Evolutionary conservation across 352 stramenopile genomes (phyloP), one percentile per base, ranked within the genome.

Genomic region (Globisporangium splendens): DNA sequence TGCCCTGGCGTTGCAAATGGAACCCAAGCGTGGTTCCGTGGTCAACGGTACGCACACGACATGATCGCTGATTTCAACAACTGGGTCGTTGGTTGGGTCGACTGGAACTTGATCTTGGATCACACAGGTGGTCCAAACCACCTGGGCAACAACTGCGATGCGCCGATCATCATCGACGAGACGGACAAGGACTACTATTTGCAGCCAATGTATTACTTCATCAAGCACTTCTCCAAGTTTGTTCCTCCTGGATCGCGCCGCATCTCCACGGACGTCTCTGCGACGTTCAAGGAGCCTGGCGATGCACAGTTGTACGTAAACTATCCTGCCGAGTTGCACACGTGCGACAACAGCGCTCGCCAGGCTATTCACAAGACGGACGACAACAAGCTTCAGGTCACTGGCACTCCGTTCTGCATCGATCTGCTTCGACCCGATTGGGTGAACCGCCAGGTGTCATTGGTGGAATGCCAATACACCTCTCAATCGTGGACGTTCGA

Each of bases 91-190:
- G 88, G 88, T 1, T 98, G 91, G 91, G 84, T 96, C 41, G 89
- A 98, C 74, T 98, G 92, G 91, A 98, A 98, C 70, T 59, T 98
- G 43, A 47, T 97, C 8, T 75, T 98, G 0, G 87, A 96, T 54
- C 75, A 89, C 66, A 82, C 46, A 11, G 92, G 92, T 28, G 92
- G 92, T 1, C 90, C 91, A 8, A 98, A 97, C 73, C 88, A 97
- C 73, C 59, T 88, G 59, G 65, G 62, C 43, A 96, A 96, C 66
- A 69, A 73, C 12, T 91, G 80, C 52, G 83, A 92, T 33, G 79
- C 87, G 6, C 83, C 86, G 21, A 79, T 97, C 53, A 87, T 97
- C 57, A 44, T 96, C 22, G 74, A 75, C 6, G 69, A 91, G 50
- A 71, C 74, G n/a, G 80, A 68, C 22, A 61, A 67, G 55, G 72